Conservation (phyloP, 352 stramenopile species). For the Pythium phragmiticola region DNA sequence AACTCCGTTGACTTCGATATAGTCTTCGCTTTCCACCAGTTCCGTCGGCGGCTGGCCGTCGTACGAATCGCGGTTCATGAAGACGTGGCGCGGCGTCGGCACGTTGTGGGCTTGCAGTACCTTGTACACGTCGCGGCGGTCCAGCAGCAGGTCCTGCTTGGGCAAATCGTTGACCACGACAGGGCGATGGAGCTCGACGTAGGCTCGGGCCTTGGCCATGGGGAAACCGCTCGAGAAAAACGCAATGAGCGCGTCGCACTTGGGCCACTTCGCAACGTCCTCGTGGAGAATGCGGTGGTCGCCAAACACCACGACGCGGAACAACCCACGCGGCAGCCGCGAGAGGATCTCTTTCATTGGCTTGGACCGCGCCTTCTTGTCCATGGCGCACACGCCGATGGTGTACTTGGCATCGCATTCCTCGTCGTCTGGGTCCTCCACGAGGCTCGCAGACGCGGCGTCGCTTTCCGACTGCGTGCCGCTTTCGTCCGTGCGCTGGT, state of each 20-base stretch:
- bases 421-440: slow-evolving; percentile 6
- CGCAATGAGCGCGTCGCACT: slow-evolving; percentile 96
- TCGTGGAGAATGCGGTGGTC: slow-evolving; percentile 95
- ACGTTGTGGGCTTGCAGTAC: slow-evolving; percentile 92
- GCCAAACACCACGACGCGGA: slow-evolving; percentile 97
- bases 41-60: slow-evolving; percentile 35
- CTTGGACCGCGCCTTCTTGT: slow-evolving; percentile 95
- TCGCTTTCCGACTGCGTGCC: slow-evolving; percentile 14
- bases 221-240: slow-evolving; percentile 99
- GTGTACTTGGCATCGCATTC: slow-evolving; percentile 37
- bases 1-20: slow-evolving; percentile 90
- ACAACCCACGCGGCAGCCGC: slow-evolving; percentile 84
- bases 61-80: slow-evolving; percentile 94
- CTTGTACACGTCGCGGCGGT: slow-evolving; percentile 94
- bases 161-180: slow-evolving; percentile 98
- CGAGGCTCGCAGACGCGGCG: not conserved
- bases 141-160: slow-evolving; percentile 94
- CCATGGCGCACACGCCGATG: slow-evolving; percentile 98
- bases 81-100: slow-evolving; percentile 93
- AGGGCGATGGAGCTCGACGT: slow-evolving; percentile 93
- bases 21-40: slow-evolving; percentile 74
- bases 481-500: slow-evolving; percentile 16
- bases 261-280: slow-evolving; percentile 91
- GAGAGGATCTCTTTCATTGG: slow-evolving; percentile 97
- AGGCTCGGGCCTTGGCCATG: slow-evolving; percentile 95